Percentiles rank a stretch among this genome's conserved stretches.
These are phyloP conservation scores for Fraxinus velutina DNA, from an alignment of 305 asterid genomes.

Conservation along the genomic window DNA sequence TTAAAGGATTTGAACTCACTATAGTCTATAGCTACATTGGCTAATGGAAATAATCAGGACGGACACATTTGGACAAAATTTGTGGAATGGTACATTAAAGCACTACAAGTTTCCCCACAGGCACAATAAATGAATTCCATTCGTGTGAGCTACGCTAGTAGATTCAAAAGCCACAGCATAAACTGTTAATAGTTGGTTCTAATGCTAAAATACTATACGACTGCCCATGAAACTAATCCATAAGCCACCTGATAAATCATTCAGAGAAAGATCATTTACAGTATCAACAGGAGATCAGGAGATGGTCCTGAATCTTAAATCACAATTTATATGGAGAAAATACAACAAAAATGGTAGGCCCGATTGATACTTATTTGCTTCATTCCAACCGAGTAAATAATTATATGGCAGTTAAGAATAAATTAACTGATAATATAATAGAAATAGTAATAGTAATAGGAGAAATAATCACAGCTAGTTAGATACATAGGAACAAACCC, in stretches of 20 bases:
- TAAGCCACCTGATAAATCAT: neutral
- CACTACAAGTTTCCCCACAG: neutral
- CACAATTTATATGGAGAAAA: neutral
- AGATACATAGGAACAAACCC: constrained; percentile 19
- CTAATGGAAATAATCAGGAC: neutral
- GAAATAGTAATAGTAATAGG: neutral
- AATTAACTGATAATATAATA: constrained; percentile 15
- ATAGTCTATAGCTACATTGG: neutral
- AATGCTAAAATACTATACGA: neutral
- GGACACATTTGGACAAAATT: neutral
- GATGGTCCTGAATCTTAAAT: neutral
- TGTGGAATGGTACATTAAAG: neutral
- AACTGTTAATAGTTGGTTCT: neutral
- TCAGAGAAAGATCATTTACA: neutral
- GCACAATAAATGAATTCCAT: neutral
- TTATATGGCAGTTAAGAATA: neutral
- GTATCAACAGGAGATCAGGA: neutral
- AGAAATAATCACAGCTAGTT: constrained; percentile 11
- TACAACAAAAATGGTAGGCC: neutral
- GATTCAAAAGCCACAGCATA: neutral
- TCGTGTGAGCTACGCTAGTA: neutral
- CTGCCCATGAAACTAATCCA: neutral
- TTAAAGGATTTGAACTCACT: neutral
- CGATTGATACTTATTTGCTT: neutral
- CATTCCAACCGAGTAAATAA: neutral